These are phyloP conservation scores for Podospora appendiculata DNA, from an alignment of 495 filamentous ascomycete species.

Conservation along the genomic window DNA sequence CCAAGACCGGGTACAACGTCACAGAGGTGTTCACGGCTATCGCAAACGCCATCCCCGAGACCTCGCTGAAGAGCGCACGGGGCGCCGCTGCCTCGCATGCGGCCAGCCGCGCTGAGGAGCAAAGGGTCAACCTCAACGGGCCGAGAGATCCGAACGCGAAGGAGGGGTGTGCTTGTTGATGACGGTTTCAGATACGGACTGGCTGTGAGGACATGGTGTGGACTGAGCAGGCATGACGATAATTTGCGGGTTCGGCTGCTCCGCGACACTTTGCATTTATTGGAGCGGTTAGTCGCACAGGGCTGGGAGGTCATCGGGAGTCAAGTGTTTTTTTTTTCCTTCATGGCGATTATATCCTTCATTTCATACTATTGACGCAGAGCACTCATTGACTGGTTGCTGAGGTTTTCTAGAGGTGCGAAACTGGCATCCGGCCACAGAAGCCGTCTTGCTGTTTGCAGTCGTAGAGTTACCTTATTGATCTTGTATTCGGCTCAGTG, in stretches of 20 bases:
- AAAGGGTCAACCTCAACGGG: constrained; percentile 63
- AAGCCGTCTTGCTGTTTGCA: no score
- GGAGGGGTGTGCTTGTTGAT: constrained; percentile 86
- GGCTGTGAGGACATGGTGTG: not conserved
- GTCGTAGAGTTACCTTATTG: no score
- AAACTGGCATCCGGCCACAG: no score
- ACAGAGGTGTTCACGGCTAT: constrained; percentile 97
- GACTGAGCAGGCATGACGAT: not conserved
- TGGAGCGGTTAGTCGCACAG: constrained; percentile 3
- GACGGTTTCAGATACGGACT: not conserved
- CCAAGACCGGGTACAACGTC: constrained; percentile 91
- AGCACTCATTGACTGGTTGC: no score
- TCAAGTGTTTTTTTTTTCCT: not conserved
- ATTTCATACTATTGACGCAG: not conserved
- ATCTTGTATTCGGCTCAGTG: no score
- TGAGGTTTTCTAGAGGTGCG: no score
- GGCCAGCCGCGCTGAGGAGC: constrained; percentile 47
- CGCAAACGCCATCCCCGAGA: constrained; percentile 93
- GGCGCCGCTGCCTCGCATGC: constrained; percentile 55
- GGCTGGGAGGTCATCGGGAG: constrained; percentile 1
- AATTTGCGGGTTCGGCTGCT: not conserved
- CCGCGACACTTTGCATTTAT: not conserved
- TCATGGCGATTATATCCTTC: not conserved
- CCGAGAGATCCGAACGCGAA: constrained; percentile 59
- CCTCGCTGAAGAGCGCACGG: constrained; percentile 80